These are phyloP conservation scores for Pilasporangium apinafurcum DNA, from an alignment of 352 stramenopile genomes.

Conservation along the genomic window DNA sequence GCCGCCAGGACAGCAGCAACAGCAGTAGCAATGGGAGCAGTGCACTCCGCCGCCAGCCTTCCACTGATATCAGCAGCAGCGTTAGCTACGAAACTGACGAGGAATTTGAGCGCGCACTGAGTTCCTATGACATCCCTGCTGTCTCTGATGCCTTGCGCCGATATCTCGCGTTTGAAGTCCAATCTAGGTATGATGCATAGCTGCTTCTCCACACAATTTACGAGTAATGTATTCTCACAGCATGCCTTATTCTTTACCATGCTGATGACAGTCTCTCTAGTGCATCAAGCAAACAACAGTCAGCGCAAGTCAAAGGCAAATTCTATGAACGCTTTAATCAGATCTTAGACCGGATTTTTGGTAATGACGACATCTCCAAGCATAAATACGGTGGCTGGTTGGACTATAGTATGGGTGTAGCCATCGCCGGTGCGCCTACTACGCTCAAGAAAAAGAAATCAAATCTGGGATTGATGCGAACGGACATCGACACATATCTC, in stretches of 20 bases:
- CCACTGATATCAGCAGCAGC: constrained; percentile 1
- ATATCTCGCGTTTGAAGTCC: constrained; percentile 65
- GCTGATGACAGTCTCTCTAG: constrained; percentile 32
- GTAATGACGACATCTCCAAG: constrained; percentile 65
- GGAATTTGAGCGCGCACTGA: constrained; percentile 59
- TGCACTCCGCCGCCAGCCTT: constrained; percentile 11
- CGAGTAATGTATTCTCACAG: not conserved
- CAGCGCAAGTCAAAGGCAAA: constrained; percentile 67
- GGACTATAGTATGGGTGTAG: constrained; percentile 67
- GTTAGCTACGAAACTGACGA: constrained; percentile 61
- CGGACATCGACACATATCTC: constrained; percentile 52
- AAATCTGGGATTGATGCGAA: constrained; percentile 21
- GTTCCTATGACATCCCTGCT: constrained; percentile 58
- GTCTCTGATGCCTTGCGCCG: constrained; percentile 54
- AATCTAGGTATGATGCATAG: constrained; percentile 31
- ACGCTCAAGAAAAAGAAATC: constrained; percentile 35
- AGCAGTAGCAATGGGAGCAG: constrained; percentile 1
- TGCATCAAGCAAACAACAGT: constrained; percentile 62
- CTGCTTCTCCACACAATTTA: not conserved
- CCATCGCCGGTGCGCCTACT: constrained; percentile 9
- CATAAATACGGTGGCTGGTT: constrained; percentile 78
- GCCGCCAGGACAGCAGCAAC: not conserved
- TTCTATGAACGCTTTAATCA: constrained; percentile 87
- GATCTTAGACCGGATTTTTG: constrained; percentile 74
- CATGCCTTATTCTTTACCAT: not conserved